A percentile compares a stretch with the other conserved stretches of the same genome.
These are phyloP conservation scores for Suillus luteus DNA, from an alignment of 768 basidiomycete genomes.

Conservation along the genomic window DNA sequence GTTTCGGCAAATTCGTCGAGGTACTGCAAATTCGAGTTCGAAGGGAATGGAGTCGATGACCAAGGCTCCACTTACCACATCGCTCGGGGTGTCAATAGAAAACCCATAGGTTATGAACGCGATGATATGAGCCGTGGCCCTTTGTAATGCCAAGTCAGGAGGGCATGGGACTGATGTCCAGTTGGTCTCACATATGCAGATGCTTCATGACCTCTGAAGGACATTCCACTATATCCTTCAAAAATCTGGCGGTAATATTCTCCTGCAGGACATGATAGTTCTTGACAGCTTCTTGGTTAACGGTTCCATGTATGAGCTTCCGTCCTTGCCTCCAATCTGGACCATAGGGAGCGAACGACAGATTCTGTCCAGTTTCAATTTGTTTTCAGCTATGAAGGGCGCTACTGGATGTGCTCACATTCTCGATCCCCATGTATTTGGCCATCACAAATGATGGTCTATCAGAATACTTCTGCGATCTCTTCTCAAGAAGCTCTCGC, in stretches of 20 bases:
- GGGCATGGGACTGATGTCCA: background rate
- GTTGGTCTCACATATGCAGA: slow-evolving; percentile 7
- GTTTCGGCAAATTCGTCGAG: slow-evolving; percentile 10
- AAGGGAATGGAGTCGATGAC: background rate
- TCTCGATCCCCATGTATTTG: slow-evolving; percentile 12
- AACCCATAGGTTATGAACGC: slow-evolving; percentile 13
- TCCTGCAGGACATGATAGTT: slow-evolving; percentile 13
- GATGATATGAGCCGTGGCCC: slow-evolving; percentile 12
- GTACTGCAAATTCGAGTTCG: background rate
- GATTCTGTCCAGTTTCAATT: background rate
- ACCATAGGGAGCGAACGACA: slow-evolving; percentile 20
- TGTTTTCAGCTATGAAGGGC: background rate
- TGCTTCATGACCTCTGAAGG: slow-evolving; percentile 12
- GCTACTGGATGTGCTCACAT: background rate
- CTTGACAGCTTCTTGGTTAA: slow-evolving; percentile 12
- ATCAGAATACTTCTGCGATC: slow-evolving; percentile 25
- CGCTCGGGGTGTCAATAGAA: slow-evolving; percentile 7
- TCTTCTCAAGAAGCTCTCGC: slow-evolving; percentile 34
- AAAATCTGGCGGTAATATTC: slow-evolving; percentile 10
- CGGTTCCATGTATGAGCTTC: slow-evolving; percentile 8
- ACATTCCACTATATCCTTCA: slow-evolving; percentile 10
- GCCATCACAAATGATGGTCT: slow-evolving; percentile 14
- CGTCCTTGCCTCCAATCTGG: slow-evolving; percentile 16
- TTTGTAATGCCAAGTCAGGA: background rate
- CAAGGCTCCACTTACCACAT: slow-evolving; percentile 2